A percentile compares a stretch with the other conserved stretches of the same genome.
These are phyloP conservation scores for Eucalyptus curtisii DNA, from an alignment of 345 rosid genomes.

Conservation along the genomic window DNA sequence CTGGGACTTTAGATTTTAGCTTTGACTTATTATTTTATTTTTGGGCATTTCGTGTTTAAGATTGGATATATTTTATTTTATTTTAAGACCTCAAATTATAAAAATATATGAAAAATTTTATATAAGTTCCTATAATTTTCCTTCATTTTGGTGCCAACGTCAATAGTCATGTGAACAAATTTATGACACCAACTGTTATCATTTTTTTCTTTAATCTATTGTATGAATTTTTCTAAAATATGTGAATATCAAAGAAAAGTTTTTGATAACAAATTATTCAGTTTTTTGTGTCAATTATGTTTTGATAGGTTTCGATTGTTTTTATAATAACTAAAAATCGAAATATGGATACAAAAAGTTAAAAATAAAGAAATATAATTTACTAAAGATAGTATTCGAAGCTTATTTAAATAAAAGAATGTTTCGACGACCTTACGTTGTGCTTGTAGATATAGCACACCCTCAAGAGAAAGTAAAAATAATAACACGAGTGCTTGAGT, in stretches of 20 bases:
- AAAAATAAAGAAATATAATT: background rate
- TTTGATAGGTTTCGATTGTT: background rate
- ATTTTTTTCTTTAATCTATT: no score
- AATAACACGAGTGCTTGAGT: background rate
- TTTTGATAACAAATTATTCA: background rate
- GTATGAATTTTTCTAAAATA: no score
- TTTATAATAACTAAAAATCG: background rate
- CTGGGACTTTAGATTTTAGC: background rate
- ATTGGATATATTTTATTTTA: background rate
- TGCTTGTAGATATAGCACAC: background rate
- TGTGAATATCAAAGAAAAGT: background rate
- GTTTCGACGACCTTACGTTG: background rate
- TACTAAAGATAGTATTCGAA: no score
- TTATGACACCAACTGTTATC: background rate
- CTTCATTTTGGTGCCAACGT: background rate
- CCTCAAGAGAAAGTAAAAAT: background rate
- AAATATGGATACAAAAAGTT: background rate
- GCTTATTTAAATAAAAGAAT: background rate
- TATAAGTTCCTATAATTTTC: no score
- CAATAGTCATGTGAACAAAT: no score
- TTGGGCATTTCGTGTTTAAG: background rate
- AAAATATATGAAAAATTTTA: background rate
- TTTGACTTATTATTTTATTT: background rate
- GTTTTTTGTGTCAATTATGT: background rate
- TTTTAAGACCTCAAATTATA: background rate